Conservation (phyloP, 2,329 filamentous ascomycete genomes). For the Penicillium palitans region DNA sequence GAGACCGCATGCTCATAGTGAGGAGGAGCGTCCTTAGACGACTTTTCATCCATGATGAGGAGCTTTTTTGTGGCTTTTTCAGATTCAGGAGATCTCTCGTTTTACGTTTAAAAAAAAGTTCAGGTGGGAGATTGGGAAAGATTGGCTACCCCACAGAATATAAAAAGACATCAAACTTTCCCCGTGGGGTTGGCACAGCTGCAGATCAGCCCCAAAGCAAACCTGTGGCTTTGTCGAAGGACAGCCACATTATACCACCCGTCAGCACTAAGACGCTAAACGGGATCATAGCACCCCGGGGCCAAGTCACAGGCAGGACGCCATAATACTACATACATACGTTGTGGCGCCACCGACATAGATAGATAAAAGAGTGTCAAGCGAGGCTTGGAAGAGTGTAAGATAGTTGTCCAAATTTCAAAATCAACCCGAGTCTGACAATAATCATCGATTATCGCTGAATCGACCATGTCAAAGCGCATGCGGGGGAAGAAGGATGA, state of each 20-base stretch:
- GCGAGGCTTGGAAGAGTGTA: not conserved
- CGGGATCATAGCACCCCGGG: not conserved
- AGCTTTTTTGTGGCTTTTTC: not conserved
- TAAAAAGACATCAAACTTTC: not conserved
- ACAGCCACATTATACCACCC: not conserved
- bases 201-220: conserved; percentile 7
- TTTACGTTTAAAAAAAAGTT: not conserved
- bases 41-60: conserved; percentile 16
- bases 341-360: not conserved
- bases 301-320: not conserved
- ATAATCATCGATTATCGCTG: no score
- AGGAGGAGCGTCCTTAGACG: not conserved
- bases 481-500: not conserved
- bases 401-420: not conserved
- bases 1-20: conserved; percentile 8
- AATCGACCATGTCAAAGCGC: not conserved
- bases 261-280: conserved; percentile 9
- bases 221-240: not conserved
- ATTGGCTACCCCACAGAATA: conserved; percentile 1
- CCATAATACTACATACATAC: not conserved
- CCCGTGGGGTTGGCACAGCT: conserved; percentile 7
- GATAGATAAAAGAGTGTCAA: not conserved
- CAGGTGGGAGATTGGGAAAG: not conserved
- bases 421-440: not conserved
- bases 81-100: not conserved